Conservation (phyloP, 768 basidiomycete genomes). For the Leccinum ochraceum region DNA sequence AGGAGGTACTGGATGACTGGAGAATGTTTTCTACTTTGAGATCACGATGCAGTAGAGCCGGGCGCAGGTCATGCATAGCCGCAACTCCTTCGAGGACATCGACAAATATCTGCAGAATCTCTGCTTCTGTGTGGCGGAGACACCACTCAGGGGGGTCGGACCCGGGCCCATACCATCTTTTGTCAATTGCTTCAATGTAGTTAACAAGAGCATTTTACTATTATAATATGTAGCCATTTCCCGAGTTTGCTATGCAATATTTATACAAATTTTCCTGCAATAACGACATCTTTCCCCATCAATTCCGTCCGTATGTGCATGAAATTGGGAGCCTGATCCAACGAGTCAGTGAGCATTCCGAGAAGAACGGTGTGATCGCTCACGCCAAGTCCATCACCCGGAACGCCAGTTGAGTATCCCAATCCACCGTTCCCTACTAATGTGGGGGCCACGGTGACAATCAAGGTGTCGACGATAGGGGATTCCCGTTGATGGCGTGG, state of each 20-base stretch:
- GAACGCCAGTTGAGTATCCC: conserved; percentile 43
- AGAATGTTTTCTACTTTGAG: conserved; percentile 99
- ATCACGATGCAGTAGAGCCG: conserved; percentile 92
- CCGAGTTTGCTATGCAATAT: neutral
- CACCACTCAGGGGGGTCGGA: no score
- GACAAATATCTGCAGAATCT: conserved; percentile 96
- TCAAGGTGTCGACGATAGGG: conserved; percentile 62
- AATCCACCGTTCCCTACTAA: conserved; percentile 76
- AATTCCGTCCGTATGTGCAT: conserved; percentile 29
- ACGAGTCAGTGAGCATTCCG: neutral
- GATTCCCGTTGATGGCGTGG: conserved; percentile 8
- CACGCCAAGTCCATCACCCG: conserved; percentile 20
- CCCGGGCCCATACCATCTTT: no score
- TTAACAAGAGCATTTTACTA: no score
- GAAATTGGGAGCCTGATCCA: conserved; percentile 26
- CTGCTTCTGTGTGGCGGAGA: conserved; percentile 65
- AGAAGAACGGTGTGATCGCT: conserved; percentile 1
- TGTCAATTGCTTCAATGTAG: no score
- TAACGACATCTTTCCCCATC: conserved; percentile 36
- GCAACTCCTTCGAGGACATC: conserved; percentile 98
- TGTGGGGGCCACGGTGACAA: conserved; percentile 87
- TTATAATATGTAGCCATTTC: no score
- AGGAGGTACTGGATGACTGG: conserved; percentile 78
- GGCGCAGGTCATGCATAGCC: conserved; percentile 91
- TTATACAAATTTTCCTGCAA: conserved; percentile 29